These are phyloP conservation scores for Styphnolobium japonicum DNA, from an alignment of 306 rosid genomes.

Conservation along the genomic window DNA sequence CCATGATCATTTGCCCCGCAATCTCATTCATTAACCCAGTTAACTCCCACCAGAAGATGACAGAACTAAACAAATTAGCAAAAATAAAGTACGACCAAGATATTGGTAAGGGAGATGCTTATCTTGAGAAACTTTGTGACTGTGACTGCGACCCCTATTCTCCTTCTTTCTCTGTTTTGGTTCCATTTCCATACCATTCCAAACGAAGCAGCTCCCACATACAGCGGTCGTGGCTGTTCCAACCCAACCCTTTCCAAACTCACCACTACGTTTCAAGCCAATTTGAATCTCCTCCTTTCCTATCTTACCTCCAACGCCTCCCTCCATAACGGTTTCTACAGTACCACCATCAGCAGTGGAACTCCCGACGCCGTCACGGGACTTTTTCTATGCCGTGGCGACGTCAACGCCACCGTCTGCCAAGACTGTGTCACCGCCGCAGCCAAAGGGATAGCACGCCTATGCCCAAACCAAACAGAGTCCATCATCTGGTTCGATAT, in stretches of 20 bases:
- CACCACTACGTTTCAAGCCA: slow-evolving; percentile 8
- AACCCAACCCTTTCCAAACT: background rate
- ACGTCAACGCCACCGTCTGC: background rate
- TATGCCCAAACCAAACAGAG: background rate
- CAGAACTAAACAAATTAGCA: no score
- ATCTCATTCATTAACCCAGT: no score
- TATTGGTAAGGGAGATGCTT: background rate
- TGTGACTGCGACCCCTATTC: no score
- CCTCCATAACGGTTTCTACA: background rate
- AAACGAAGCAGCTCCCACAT: background rate
- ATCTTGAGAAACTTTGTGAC: no score
- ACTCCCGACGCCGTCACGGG: background rate
- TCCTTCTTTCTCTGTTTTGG: background rate
- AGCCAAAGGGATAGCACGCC: background rate
- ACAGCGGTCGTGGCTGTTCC: background rate
- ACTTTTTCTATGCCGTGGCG: slow-evolving; percentile 13
- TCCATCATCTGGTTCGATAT: background rate
- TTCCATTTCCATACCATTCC: background rate
- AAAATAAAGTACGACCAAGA: no score
- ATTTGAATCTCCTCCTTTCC: background rate
- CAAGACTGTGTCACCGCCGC: background rate
- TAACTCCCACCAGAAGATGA: no score
- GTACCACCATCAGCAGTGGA: background rate
- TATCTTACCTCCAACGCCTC: slow-evolving; percentile 4
- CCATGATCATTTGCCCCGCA: no score